A percentile compares a stretch with the other conserved stretches of the same genome.
These are phyloP conservation scores for Begonia fuchsioides DNA, from an alignment of 306 rosid genomes.

Conservation along the genomic window DNA sequence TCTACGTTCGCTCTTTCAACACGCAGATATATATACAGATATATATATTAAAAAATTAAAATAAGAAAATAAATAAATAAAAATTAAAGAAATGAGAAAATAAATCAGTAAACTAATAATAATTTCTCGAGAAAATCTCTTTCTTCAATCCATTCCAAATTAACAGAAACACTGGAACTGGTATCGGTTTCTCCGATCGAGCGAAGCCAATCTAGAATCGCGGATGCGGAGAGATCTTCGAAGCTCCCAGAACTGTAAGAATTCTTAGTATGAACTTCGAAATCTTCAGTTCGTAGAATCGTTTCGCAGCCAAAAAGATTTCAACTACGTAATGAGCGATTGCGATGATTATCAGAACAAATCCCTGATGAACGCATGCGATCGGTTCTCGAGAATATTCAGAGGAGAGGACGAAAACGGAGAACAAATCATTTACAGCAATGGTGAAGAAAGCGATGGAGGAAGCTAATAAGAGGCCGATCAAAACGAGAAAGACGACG, in stretches of 20 bases:
- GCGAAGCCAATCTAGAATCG: background rate
- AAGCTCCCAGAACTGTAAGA: background rate
- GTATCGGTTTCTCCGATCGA: no score
- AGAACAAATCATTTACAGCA: conserved; percentile 9
- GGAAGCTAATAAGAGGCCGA: conserved; percentile 13
- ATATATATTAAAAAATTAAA: no score
- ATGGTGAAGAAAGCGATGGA: conserved; percentile 12
- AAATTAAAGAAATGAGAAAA: no score
- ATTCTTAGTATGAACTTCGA: background rate
- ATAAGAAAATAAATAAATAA: no score
- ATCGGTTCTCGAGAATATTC: conserved; percentile 5
- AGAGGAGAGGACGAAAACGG: conserved; percentile 4
- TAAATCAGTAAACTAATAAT: no score
- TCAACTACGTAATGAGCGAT: conserved; percentile 7
- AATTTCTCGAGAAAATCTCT: no score
- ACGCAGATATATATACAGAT: no score
- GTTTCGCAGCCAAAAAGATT: conserved; percentile 9
- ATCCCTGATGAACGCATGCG: conserved; percentile 16
- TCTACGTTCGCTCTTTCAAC: no score
- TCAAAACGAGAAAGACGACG: conserved; percentile 5
- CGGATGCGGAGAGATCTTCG: background rate
- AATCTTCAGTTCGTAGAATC: background rate
- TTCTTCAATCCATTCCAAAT: no score
- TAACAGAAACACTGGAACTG: no score
- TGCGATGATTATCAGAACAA: conserved; percentile 7